phyloP scores from a whole-genome alignment of 163 green algal species.

The Coccomyxa subellipsoidea region DNA sequence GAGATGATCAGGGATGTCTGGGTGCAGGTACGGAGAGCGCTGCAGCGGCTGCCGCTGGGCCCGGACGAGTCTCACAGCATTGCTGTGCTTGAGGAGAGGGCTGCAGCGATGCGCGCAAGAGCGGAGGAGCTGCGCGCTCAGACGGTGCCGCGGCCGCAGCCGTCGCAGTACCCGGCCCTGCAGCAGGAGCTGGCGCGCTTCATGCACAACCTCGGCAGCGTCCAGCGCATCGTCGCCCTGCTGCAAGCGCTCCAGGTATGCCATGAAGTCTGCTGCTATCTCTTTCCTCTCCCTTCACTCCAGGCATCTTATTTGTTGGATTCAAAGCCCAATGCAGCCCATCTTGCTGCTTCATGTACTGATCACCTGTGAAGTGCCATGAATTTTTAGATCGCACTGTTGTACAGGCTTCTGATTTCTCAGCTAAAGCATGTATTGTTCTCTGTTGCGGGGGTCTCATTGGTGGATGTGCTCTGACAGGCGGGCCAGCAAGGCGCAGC shows the following conservation, averaged over 20 bases:
- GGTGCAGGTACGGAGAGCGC: constrained; percentile 37
- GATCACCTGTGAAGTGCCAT: too few species aligned
- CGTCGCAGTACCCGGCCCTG: constrained; percentile 63
- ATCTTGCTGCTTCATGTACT: too few species aligned
- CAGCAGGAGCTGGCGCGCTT: constrained; percentile 59
- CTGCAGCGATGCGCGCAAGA: constrained; percentile 14
- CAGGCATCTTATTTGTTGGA: too few species aligned
- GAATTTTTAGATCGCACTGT: too few species aligned
- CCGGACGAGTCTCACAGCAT: constrained; percentile 19
- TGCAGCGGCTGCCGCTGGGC: constrained; percentile 56
- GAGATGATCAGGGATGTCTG: too few species aligned
- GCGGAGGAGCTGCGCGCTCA: constrained; percentile 26
- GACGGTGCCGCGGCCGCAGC: constrained; percentile 62
- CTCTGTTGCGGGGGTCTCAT: too few species aligned
- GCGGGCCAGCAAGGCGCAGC: neutral
- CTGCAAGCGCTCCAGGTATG: constrained; percentile 14
- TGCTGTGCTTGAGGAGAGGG: constrained; percentile 2
- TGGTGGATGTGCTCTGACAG: too few species aligned
- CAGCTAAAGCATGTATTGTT: too few species aligned
- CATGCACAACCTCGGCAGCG: constrained; percentile 31
- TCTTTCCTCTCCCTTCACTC: too few species aligned
- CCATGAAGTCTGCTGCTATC: neutral
- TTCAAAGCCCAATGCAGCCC: too few species aligned
- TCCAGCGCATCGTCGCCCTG: constrained; percentile 36
- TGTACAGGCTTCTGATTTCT: too few species aligned